Evolutionary conservation across 768 basidiomycete genomes (phyloP), one percentile per base, ranked within the genome.

Genomic region (Rhodotorula sphaerocarpa): DNA sequence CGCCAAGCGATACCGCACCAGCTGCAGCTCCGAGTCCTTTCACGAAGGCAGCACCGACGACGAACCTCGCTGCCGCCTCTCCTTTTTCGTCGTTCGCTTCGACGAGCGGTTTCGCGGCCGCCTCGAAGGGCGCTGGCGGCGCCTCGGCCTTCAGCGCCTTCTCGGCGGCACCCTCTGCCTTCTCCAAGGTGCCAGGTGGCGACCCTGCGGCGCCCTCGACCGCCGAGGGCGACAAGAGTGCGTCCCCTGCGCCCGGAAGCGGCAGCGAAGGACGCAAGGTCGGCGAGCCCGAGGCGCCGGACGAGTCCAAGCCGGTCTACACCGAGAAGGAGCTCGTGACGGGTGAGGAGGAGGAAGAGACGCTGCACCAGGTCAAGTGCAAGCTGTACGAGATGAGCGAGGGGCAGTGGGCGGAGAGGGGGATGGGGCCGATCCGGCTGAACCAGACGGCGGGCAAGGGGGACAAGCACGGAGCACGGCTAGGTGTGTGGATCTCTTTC

Each of bases 311-410:
- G 54, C 56, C 43, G 6, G 55, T 65, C 25, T 69, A 42, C 34
- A 69, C 63, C 3, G 59, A 69, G 55, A 63, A 59, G 36, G 67
- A 69, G 36, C 52, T 50, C 36, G 44, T 61, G 16, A 71, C 70
- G 39, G 70, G 70, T 21, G 70, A 71, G 42, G 70, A 71, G 55
- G 54, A 39, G 23, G 70, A 71, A 34, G 45, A 69, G 47, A 39
- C 36, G 5, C 42, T 71, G 46, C 67, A 66, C 53, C 52, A 46
- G 21, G 60, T 65, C 2, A 28, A 64, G 50, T 50, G 51, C 45
- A 71, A 69, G 57, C 45, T 71, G 58, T 71, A 44, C 33, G 64
- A 51, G 14, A 68, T 71, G 65, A 39, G 51, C 20, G 67, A 63
- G 7, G 70, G 64, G 5, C 39, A 56, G 7, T 71, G 67, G 64